Evolutionary conservation across 306 rosid species (phyloP), one percentile per base, ranked within the genome.

Genomic region (Quercus dentata): DNA sequence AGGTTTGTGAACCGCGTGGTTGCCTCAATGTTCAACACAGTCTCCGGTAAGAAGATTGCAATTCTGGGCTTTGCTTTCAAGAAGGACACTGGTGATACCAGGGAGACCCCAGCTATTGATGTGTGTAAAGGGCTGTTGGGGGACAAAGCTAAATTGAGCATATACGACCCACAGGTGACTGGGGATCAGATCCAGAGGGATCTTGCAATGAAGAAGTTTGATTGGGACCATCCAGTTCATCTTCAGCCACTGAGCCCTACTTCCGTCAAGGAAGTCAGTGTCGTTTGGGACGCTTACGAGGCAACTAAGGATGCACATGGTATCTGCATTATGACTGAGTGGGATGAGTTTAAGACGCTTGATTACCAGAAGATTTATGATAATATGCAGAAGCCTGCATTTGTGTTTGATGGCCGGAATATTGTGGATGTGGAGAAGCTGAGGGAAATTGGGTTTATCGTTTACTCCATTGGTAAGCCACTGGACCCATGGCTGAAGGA

Each of bases 41-140:
- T 91, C 58, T 88, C 94, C 0, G 94, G 97, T 3, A 94, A 94
- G 87, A 94, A 94, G 78, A 84, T 94, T 17, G 98, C 95, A 18
- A 18, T 90, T 56, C 74, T 92, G 62, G 97, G 97, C 3, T 92
- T 92, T 38, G 97, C 97, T 59, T 92, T 92, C 92, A 92, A 92
- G 95, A 92, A 92, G 83, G 97, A 92, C 88, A 92, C 97, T 0
- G 97, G 97, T 4, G 97, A 92, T 85, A 92, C 97, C 2, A 87
- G 97, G 86, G 97, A 92, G 92, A 90, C 97, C 59, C 97, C 97
- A 0, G 97, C 97, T 49, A 92, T 92, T 51, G 97, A 92, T 35
- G 97, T 92, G 76, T 92, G 97, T 83, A 89, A 88, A 83, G 97
- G 97, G 28, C 85, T 92, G 8, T 55, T 92, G 58, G 97, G 95